A percentile compares a stretch with the other conserved stretches of the same genome.
Conservation (phyloP, 1,139 yeast species). For the Citeromyces hawaiiensis region DNA sequence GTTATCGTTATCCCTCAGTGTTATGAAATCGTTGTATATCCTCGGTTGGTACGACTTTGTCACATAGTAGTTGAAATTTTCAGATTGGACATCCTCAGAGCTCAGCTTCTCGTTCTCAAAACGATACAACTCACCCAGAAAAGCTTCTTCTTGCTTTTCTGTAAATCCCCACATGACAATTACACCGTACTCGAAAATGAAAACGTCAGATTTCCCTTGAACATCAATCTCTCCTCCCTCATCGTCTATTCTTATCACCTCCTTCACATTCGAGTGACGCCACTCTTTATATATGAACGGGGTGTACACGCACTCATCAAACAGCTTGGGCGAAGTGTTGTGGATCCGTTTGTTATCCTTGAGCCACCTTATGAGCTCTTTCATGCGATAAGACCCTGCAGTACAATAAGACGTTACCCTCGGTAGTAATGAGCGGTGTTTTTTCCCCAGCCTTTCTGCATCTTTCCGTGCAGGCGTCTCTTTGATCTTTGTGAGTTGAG, state of each 20-base stretch:
- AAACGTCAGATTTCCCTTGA: constrained; percentile 61
- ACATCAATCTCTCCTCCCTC: constrained; percentile 93
- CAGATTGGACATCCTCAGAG: constrained; percentile 82
- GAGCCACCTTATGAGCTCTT: constrained; percentile 74
- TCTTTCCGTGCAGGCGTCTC: constrained; percentile 90
- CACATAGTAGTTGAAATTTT: constrained; percentile 87
- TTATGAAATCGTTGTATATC: constrained; percentile 88
- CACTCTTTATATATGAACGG: constrained; percentile 79
- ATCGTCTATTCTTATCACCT: constrained; percentile 56
- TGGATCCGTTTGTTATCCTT: constrained; percentile 64
- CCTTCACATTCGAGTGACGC: constrained; percentile 29
- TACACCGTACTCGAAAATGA: constrained; percentile 89
- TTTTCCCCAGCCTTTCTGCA: constrained; percentile 86
- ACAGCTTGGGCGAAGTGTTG: constrained; percentile 72
- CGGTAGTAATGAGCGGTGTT: constrained; percentile 73
- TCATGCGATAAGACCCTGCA: constrained; percentile 83
- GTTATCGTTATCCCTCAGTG: constrained; percentile 79
- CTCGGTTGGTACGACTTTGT: constrained; percentile 91
- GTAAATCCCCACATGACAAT: constrained; percentile 93
- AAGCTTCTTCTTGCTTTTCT: constrained; percentile 69
- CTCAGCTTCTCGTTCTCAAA: constrained; percentile 88
- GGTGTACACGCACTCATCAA: constrained; percentile 89
- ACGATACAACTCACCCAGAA: constrained; percentile 68
- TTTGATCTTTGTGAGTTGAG: constrained; percentile 73
- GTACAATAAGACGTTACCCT: constrained; percentile 95